Evolutionary conservation across 1,284 basidiomycete species (phyloP), one percentile per base, ranked within the genome.

Genomic region (Hymenochaete sp.): DNA sequence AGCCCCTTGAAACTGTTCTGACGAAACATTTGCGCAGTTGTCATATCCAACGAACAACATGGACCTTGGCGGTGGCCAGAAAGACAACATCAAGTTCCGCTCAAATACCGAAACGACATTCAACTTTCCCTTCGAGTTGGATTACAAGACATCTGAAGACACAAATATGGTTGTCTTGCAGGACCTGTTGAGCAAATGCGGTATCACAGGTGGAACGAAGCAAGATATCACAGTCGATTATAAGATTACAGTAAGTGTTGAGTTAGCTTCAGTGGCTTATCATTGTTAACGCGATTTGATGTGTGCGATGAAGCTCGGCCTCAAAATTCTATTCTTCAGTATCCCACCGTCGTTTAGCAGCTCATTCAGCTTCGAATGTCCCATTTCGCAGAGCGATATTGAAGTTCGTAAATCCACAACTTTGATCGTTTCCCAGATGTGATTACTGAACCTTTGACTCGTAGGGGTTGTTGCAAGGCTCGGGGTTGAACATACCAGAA

Each of bases 121-220:
- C 64, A 76, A 77, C 0, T 89, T 96, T 67, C 90, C 91, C 1
- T 84, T 93, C 62, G 60, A 72, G 2, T 68, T 96, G 45, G 68
- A 73, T 40, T 95, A 93, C 65, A 74, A 77, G 28, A 66, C 70
- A 19, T 59, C 72, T 0, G 57, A 70, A 42, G 79, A 91, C 54
- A 78, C 84, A 3, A 68, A 72, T 48, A 59, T 67, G 33, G 53
- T 55, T 16, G 77, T 93, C 28, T 67, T 95, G 18, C 53, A 65
- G 6, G 85, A 91, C 59, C 58, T 89, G 22, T 70, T 71, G 22
- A 59, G 56, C 10, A 86, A 82, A 59, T 95, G 92, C 60, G 83
- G 83, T 37, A 59, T 77, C 38, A 56, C 57, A 3, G 70, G 72
- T 4, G n/a, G n/a, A n/a, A 48, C 61, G 13, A 64, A 66, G 58